Percentiles rank a stretch among this genome's conserved stretches.
Evolutionary conservation across 352 stramenopile genomes (phyloP).

Genomic region (Globisporangium camurandrum): DNA sequence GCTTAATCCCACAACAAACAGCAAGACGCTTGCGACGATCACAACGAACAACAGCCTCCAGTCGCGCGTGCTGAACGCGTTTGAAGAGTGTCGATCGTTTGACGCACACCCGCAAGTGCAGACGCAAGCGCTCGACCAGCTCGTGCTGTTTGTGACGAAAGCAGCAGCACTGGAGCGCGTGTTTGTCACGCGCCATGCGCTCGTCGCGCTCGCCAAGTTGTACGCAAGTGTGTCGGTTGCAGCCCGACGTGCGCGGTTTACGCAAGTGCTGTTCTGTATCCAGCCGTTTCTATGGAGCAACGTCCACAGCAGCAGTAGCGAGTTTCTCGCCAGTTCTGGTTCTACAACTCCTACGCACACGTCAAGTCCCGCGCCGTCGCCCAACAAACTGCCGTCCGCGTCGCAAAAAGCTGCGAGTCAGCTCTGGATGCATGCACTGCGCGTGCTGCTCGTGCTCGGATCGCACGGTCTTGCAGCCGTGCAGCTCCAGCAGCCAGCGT

Average conservation of each 20-base stretch:
- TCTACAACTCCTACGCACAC: neutral
- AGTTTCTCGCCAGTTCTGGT: neutral
- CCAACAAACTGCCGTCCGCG: constrained; percentile 33
- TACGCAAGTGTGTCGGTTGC: constrained; percentile 55
- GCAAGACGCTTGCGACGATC: constrained; percentile 43
- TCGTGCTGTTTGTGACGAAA: constrained; percentile 49
- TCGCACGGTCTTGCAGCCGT: constrained; percentile 59
- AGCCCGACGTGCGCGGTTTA: constrained; percentile 46
- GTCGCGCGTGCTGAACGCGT: constrained; percentile 75
- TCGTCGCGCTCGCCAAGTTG: constrained; percentile 69
- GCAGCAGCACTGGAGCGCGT: constrained; percentile 41
- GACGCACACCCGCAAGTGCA: constrained; percentile 52
- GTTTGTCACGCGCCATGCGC: constrained; percentile 73
- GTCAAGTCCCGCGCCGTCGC: constrained; percentile 2
- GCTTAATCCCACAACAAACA: no score
- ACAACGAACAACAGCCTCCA: constrained; percentile 82
- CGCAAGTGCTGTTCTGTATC: constrained; percentile 55
- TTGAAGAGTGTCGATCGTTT: constrained; percentile 77
- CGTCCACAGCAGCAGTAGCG: constrained; percentile 4
- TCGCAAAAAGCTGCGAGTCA: constrained; percentile 60
- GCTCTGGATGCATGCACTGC: constrained; percentile 73
- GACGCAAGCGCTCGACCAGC: constrained; percentile 54
- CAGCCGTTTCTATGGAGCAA: constrained; percentile 50
- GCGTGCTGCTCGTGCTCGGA: constrained; percentile 63
- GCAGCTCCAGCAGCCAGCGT: constrained; percentile 31